Evolutionary conservation across 2,329 filamentous ascomycete genomes (phyloP), one percentile per base, ranked within the genome.

Genomic region (Colletotrichum higginsianum): DNA sequence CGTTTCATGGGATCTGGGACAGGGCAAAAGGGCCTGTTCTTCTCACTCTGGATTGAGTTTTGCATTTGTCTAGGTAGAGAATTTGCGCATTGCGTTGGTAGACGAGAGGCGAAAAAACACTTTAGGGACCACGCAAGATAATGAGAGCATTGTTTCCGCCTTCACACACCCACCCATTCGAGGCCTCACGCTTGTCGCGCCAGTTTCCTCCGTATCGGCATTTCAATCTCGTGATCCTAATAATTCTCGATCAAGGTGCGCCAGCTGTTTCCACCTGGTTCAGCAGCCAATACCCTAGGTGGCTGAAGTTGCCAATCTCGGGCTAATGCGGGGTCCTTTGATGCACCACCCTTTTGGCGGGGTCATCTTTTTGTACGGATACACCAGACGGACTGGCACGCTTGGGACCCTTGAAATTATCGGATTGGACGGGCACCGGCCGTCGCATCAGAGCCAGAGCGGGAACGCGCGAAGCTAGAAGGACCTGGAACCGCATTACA

Each of bases 21-120:
- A 44, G 67, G 69, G 23, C 66, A 71, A 52, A 46, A 50, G 61
- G 49, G 40, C 61, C 62, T 66, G 49, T 56, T 42, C 30, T 63
- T 65, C 50, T 70, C 21, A 71, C 70, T 72, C 69, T 71, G 70
- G 70, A 72, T 71, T 61, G 67, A 61, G 55, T 66, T 72, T 71
- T 70, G 66, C 70, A 66, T 72, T 57, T 66, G 26, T 66, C 66
- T 61, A 71, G 46, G 65, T 61, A 71, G 52, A 70, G 61, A 71
- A 40, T 23, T 52, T 70, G 58, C 52, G 55, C 60, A 61, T 66
- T 58, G 30, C 40, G 35, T 46, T 62, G 66, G 70, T 66, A 61
- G 67, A 72, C 53, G 55, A 57, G 66, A 55, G 61, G 56, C 60
- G 55, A 69, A 68, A 68, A 71, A 68, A 58, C 53, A 72, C 66